Conservation (phyloP, 73 alveolate species). For the Paramecium octaurelia region DNA sequence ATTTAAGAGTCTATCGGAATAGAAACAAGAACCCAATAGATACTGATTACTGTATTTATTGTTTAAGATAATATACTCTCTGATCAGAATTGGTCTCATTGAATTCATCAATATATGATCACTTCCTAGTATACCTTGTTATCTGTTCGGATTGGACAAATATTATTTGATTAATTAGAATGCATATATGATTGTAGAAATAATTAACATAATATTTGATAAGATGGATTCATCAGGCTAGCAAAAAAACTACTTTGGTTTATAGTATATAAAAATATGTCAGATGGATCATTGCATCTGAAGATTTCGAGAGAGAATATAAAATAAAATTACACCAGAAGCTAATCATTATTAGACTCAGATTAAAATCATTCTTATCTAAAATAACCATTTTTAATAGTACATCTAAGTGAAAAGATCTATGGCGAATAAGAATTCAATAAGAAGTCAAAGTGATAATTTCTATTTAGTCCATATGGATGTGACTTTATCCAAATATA, state of each 20-base stretch:
- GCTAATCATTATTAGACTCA: neutral
- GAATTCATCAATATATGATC: neutral
- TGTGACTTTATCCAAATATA: neutral
- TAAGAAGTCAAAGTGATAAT: neutral
- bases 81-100: neutral
- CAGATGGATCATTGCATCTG: constrained; percentile 73
- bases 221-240: constrained; percentile 64
- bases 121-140: too few species aligned
- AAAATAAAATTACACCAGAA: too few species aligned
- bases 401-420: neutral
- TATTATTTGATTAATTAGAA: constrained; percentile 98
- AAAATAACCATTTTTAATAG: neutral
- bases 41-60: neutral
- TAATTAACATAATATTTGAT: constrained; percentile 64
- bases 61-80: neutral
- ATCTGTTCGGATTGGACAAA: constrained; percentile 94
- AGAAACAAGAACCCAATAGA: neutral
- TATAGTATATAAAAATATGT: constrained; percentile 61
- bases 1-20: neutral
- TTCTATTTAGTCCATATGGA: neutral
- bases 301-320: constrained; percentile 40
- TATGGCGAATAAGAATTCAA: neutral
- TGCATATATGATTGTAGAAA: constrained; percentile 84
- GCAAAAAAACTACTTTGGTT: constrained; percentile 72
- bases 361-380: neutral